Percentiles rank a stretch among this genome's conserved stretches.
phyloP scores from a whole-genome alignment of 73 alveolate species.

The Paramecium bursaria region DNA sequence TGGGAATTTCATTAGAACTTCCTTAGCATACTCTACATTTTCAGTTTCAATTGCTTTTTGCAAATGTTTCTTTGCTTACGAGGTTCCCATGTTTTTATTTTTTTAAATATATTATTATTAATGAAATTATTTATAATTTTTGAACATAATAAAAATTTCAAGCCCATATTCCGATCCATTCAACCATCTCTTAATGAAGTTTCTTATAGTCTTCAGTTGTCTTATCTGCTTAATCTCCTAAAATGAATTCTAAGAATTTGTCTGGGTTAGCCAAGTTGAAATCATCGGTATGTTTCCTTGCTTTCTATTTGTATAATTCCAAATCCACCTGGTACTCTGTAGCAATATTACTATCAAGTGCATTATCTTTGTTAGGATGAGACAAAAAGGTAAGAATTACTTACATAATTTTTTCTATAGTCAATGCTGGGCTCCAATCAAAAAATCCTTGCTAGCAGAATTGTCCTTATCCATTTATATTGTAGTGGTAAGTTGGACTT shows the following conservation, averaged over 20 bases:
- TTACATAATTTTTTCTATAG: slow-evolving; percentile 30
- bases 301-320: slow-evolving; percentile 21
- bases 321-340: slow-evolving; percentile 58
- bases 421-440: slow-evolving; percentile 72
- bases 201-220: too few relatives aligned
- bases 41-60: slow-evolving; percentile 60
- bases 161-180: too few relatives aligned
- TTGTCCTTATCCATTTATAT: slow-evolving; percentile 68
- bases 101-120: not conserved
- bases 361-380: slow-evolving; percentile 73
- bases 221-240: too few relatives aligned
- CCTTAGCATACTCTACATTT: slow-evolving; percentile 1
- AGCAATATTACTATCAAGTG: slow-evolving; percentile 71
- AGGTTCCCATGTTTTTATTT: slow-evolving; percentile 47
- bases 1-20: slow-evolving; percentile 55
- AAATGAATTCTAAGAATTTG: too few relatives aligned
- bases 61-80: slow-evolving; percentile 32
- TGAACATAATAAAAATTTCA: too few relatives aligned
- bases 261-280: too few relatives aligned
- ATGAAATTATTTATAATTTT: too few relatives aligned
- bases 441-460: slow-evolving; percentile 50
- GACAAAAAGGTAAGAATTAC: slow-evolving; percentile 59
- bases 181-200: too few relatives aligned
- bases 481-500: slow-evolving; percentile 71
- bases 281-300: too few relatives aligned